A percentile compares a stretch with the other conserved stretches of the same genome.
These are phyloP conservation scores for Verticillium zaregamsianum DNA, from an alignment of 2,329 filamentous ascomycete species.

Conservation along the genomic window DNA sequence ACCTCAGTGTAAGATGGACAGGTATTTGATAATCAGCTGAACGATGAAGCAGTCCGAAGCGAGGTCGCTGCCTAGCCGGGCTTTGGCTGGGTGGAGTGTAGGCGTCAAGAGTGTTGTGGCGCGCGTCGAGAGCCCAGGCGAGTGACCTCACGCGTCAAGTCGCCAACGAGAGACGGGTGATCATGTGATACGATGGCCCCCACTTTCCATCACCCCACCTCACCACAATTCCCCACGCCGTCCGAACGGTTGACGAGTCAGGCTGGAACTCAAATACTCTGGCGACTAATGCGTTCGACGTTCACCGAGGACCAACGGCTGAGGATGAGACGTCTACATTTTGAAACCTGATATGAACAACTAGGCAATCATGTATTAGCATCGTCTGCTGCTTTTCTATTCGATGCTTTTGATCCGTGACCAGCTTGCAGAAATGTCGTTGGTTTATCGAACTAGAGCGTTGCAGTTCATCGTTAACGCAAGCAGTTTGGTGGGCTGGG, in stretches of 20 bases:
- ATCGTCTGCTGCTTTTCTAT: no score
- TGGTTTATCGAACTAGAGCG: no score
- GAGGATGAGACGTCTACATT: no score
- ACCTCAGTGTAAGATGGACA: background rate
- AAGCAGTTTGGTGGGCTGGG: background rate
- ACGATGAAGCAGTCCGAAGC: background rate
- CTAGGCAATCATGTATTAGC: no score
- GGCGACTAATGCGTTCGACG: background rate
- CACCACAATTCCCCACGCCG: background rate
- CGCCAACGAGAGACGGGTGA: conserved; percentile 6
- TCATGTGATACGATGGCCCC: conserved; percentile 6
- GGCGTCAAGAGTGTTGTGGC: background rate
- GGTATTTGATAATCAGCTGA: background rate
- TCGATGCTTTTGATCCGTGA: no score
- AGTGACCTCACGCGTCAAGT: conserved; percentile 7
- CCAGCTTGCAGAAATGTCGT: no score
- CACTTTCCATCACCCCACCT: no score
- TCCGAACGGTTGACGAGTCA: background rate
- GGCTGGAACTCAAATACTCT: background rate
- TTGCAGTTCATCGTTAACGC: no score
- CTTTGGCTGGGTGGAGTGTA: background rate
- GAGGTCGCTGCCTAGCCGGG: background rate
- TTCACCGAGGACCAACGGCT: no score
- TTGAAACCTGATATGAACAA: no score
- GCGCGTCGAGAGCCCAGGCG: conserved; percentile 4